Evolutionary conservation across 2,329 filamentous ascomycete genomes (phyloP).

Genomic region (Kalmusia sp.): DNA sequence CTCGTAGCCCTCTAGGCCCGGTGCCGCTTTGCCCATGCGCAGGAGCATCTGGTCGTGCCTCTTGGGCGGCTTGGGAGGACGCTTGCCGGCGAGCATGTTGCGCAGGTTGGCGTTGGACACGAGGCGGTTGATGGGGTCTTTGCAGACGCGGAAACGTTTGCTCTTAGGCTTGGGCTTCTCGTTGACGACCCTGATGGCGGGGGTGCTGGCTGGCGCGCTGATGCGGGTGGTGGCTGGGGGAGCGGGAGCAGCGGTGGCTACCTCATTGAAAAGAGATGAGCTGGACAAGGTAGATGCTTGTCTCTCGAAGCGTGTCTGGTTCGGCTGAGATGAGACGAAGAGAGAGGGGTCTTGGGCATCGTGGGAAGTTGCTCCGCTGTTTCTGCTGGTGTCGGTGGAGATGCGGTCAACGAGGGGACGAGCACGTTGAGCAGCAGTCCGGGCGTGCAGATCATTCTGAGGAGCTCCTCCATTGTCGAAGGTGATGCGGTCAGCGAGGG

Average conservation of each 20-base stretch:
- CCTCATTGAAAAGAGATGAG: background rate
- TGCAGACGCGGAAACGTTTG: slow-evolving; percentile 9
- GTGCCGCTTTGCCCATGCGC: slow-evolving; percentile 11
- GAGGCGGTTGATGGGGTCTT: slow-evolving; percentile 23
- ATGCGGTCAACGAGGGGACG: background rate
- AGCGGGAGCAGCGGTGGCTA: background rate
- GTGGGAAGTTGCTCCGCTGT: background rate
- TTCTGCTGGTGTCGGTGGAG: background rate
- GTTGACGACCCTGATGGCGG: slow-evolving; percentile 1
- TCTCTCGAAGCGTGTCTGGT: background rate
- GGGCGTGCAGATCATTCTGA: no score
- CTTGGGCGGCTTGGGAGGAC: slow-evolving; percentile 18
- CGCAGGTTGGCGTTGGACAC: slow-evolving; percentile 28
- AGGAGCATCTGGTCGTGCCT: slow-evolving; percentile 17
- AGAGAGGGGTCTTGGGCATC: background rate
- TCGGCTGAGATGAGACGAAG: background rate
- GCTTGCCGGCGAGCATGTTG: slow-evolving; percentile 20
- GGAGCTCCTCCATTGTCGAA: background rate
- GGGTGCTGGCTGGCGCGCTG: no score
- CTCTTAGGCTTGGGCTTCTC: slow-evolving; percentile 5
- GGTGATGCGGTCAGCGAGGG: background rate
- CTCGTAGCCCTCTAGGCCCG: background rate
- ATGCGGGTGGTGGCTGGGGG: background rate
- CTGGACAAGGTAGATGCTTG: background rate
- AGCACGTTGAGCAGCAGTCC: background rate